Evolutionary conservation across 1,139 yeast species (phyloP).

Genomic region (Neolecta irregularis): DNA sequence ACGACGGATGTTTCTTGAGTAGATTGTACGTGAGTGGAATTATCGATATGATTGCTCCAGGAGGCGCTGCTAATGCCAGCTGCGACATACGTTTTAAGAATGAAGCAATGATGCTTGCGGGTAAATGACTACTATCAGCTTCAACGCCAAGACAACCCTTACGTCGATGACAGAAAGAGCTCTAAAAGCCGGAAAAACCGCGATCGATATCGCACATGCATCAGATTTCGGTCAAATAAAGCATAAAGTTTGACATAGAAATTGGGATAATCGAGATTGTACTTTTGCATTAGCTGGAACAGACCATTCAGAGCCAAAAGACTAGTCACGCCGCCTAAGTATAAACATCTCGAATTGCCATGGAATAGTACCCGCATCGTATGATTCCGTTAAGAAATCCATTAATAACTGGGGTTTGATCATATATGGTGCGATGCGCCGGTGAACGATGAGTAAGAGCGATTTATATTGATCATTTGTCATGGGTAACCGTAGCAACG

Average conservation of each 20-base stretch:
- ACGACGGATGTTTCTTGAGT: conserved; percentile 78
- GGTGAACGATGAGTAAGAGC: conserved; percentile 56
- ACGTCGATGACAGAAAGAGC: conserved; percentile 64
- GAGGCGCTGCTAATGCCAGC: conserved; percentile 63
- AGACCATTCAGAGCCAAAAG: conserved; percentile 75
- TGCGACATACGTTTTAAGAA: conserved; percentile 73
- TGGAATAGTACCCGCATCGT: conserved; percentile 34
- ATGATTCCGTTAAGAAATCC: conserved; percentile 88
- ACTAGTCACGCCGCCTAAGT: conserved; percentile 40
- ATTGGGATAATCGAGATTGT: conserved; percentile 83
- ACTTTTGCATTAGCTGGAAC: conserved; percentile 66
- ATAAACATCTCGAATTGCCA: background rate
- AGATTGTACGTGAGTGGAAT: conserved; percentile 86
- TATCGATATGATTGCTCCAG: conserved; percentile 74
- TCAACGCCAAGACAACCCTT: background rate
- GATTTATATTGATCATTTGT: conserved; percentile 47
- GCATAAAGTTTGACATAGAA: conserved; percentile 73
- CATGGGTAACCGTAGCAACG: conserved; percentile 37
- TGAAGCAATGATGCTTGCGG: conserved; percentile 71
- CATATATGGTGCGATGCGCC: conserved; percentile 68
- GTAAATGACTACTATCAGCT: conserved; percentile 38
- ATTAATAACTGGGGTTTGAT: conserved; percentile 66
- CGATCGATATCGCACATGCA: conserved; percentile 70
- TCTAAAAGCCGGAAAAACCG: conserved; percentile 81
- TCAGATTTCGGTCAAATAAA: conserved; percentile 50